Evolutionary conservation across 768 basidiomycete genomes (phyloP).

Genomic region (Obba rivulosa): DNA sequence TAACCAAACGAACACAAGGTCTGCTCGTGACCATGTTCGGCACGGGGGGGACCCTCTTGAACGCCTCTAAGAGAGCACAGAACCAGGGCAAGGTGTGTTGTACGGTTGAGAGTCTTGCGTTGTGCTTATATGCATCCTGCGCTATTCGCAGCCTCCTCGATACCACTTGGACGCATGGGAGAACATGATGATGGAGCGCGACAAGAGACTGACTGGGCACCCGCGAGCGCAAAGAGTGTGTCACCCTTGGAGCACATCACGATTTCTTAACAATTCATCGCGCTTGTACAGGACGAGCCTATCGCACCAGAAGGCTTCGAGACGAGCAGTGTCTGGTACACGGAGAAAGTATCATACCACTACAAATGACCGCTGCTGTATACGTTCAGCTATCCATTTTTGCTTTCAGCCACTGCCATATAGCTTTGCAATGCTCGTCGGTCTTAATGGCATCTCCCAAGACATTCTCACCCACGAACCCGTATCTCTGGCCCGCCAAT

Average conservation of each 20-base stretch:
- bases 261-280: not conserved
- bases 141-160: slow-evolving; percentile 32
- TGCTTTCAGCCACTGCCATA: slow-evolving; percentile 27
- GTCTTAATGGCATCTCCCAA: slow-evolving; percentile 3
- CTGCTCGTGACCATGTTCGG: slow-evolving; percentile 86
- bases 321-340: slow-evolving; percentile 71
- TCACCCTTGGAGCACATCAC: slow-evolving; percentile 5
- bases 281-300: slow-evolving; percentile 50
- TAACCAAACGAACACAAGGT: slow-evolving; percentile 39
- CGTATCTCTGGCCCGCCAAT: slow-evolving; percentile 35
- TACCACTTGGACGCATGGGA: slow-evolving; percentile 90
- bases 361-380: not conserved
- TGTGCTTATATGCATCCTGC: not conserved
- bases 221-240: slow-evolving; percentile 80
- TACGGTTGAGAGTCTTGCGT: not conserved
- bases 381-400: slow-evolving; percentile 24
- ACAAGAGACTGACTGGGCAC: slow-evolving; percentile 83
- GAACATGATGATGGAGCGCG: slow-evolving; percentile 93
- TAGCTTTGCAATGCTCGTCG: slow-evolving; percentile 11
- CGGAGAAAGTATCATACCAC: slow-evolving; percentile 38
- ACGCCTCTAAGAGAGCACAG: slow-evolving; percentile 69
- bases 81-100: slow-evolving; percentile 85
- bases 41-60: slow-evolving; percentile 83
- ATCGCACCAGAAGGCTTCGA: slow-evolving; percentile 64
- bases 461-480: slow-evolving; percentile 27